Base-by-base conservation (phyloP, 2,329 filamentous ascomycete species). In the Aphanoascus verrucosus region DNA sequence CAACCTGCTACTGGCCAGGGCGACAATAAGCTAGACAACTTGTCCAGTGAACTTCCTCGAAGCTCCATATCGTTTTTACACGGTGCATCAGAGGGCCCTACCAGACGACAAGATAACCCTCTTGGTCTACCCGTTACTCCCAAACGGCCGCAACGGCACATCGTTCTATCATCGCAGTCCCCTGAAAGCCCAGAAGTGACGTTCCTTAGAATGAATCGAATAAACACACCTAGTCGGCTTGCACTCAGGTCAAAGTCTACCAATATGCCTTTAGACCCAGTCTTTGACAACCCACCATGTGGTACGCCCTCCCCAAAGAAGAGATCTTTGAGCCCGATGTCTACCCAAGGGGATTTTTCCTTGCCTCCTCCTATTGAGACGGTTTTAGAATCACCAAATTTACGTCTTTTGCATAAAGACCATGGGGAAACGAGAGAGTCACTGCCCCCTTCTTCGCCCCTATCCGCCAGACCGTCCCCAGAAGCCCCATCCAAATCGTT, bases 111-210 rank as follows among this genome's bases (percentile, higher is more conserved):
- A 31, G 5, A 2, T 32, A 42, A 9, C 35, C 6, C 15, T 37
- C 19, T 23, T n/a, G 31, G 15, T 5, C n/a, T 23, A 32, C 43
- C 65, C 32, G 52, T 59, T 5, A 72, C 69, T 1, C 69, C 69
- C 5, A 61, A 58, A 41, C 71, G 69, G 56, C 49, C 49, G 32
- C 57, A 54, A 15, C 64, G 56, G 44, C 56, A 62, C 7, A 68
- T 70, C 51, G 66, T 72, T 52, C 70, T 69, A 4, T 72, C 70
- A 2, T 72, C 69, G 5, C 70, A 72, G 40, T 72, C 70, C 6
- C 70, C 70, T 1, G 69, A 72, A 58, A 72, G 69, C 43, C 69
- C 69, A 17, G 66, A 65, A 1, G 44, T 71, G 12, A 62, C 63
- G 9, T 64, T 32, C 23, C 31, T 43, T 17, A 48, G 37, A 32